Evolutionary conservation across 805 yeast genomes (phyloP), one percentile per base, ranked within the genome.

Genomic region (Wickerhamiella bombiphila): DNA sequence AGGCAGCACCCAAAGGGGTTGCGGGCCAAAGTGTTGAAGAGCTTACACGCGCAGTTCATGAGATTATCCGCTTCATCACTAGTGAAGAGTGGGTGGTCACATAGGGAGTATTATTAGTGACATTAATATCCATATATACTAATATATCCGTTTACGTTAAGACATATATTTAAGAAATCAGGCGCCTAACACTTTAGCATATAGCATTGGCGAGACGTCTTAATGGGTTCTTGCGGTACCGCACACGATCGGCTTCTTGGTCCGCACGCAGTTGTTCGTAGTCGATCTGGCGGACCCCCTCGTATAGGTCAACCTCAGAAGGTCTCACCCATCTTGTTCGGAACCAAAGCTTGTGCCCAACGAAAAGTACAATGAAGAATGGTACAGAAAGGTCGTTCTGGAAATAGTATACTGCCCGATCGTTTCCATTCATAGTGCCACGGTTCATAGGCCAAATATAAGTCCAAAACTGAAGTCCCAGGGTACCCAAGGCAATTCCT

Each of bases 381-480:
- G 53, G 53, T 18, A 43, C 79, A 76, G 33, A 72, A 36, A 47
- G 34, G 64, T 35, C 74, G 60, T 36, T 72, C 72, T 47, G 48
- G 47, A 47, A 47, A 34, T 38, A 72, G 21, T 18, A 4, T 17
- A 14, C 20, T 20, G 49, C 36, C 11, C 33, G 20, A 22, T 19
- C 22, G 22, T 16, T 30, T n/a, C 22, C 13, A 5, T 22, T 16
- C 19, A 16, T 13, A 5, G 20, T 70, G 59, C 18, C 33, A n/a
- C 33, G 33, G 26, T 34, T 37, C 59, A 74, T 53, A 38, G 93
- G 94, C 67, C 66, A 80, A 34, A 79, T 59, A 14, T 88, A 85
- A 44, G 76, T 66, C 82, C 86, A 82, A 64, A 81, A 79, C 61
- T 80, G 88, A 22, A 85, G 80, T 38, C 70, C 60, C 41, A 82